Evolutionary conservation across 75 land plant genomes (phyloP), one percentile per base, ranked within the genome.

Genomic region (Pinus albicaulis): DNA sequence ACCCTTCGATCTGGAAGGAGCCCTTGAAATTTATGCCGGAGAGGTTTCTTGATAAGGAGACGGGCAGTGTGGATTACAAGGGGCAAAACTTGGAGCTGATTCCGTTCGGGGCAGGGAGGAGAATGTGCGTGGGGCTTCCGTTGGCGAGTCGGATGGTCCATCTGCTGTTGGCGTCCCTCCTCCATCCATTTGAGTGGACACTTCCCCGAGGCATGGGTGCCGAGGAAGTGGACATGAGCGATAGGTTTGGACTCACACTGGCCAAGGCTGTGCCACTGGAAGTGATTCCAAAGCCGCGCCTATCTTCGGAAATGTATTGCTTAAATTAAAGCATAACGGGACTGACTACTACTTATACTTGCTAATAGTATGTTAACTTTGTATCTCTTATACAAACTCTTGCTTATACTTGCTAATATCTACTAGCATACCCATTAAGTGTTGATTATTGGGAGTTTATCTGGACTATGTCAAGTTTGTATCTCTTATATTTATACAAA

Each of bases 21-120:
- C 82, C 82, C 0, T 63, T 57, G 8, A 59, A 56, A 16, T 81
- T 81, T 22, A 64, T 59, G 16, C 82, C 82, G 3, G 74, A 81
- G 55, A 25, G 82, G 58, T 81, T 81, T 17, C 8, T 70, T 80
- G 24, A 26, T 17, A 19, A 0, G 2, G 78, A 80, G 19, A 14
- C 28, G 44, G 65, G 36, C 0, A 34, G 56, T 68, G 12, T 80
- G 3, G 60, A 59, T 4, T 59, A 22, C 23, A 59, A 20, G 60
- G 81, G 77, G 17, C 25, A 64, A 6, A 71, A 80, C 17, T 75
- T 80, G 1, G 71, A 75, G 53, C 71, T 80, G 16, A 60, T 80
- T 24, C 77, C 81, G 12, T 80, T 80, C 77, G 63, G 70, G 2
- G 23, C 55, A 17, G 77, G 81, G 22, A 25, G 81, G 71, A 25